Conservation (phyloP, 2,329 filamentous ascomycete genomes). For the Purpureocillium takamizusanense region DNA sequence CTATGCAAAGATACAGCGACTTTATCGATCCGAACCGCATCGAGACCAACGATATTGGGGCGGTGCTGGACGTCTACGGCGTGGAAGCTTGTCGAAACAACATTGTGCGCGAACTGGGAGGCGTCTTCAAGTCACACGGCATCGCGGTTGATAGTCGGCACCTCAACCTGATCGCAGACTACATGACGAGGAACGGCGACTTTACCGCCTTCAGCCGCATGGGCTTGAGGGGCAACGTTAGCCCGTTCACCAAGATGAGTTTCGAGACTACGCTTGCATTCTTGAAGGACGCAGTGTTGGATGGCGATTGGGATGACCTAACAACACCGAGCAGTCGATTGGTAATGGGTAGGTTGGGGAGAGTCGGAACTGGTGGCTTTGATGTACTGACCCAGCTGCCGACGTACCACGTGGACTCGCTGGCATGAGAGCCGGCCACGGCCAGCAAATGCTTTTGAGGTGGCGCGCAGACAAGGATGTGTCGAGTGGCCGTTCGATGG, state of each 20-base stretch:
- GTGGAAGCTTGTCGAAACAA: conserved; percentile 84
- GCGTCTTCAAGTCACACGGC: conserved; percentile 82
- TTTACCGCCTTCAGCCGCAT: conserved; percentile 92
- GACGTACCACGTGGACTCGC: conserved; percentile 29
- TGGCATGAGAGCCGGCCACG: neutral
- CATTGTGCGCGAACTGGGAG: conserved; percentile 78
- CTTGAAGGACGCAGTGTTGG: conserved; percentile 82
- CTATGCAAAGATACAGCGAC: conserved; percentile 82
- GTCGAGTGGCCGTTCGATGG: too few relatives aligned
- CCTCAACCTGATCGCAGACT: conserved; percentile 89
- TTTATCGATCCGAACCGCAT: conserved; percentile 80
- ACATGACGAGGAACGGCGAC: conserved; percentile 89
- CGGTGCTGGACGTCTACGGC: conserved; percentile 78
- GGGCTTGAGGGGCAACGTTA: conserved; percentile 75
- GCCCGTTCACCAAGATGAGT: conserved; percentile 96
- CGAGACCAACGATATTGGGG: conserved; percentile 85
- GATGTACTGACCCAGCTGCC: conserved; percentile 66
- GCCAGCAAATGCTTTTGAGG: too few relatives aligned
- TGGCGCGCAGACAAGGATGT: too few relatives aligned
- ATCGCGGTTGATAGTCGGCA: conserved; percentile 89
- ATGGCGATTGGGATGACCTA: conserved; percentile 84
- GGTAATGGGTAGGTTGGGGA: conserved; percentile 75
- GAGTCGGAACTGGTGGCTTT: conserved; percentile 83
- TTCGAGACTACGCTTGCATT: conserved; percentile 97
- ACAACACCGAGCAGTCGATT: conserved; percentile 79